Evolutionary conservation across 179 eudicot genomes (phyloP).

Genomic region (Sideroxylon spinosum): DNA sequence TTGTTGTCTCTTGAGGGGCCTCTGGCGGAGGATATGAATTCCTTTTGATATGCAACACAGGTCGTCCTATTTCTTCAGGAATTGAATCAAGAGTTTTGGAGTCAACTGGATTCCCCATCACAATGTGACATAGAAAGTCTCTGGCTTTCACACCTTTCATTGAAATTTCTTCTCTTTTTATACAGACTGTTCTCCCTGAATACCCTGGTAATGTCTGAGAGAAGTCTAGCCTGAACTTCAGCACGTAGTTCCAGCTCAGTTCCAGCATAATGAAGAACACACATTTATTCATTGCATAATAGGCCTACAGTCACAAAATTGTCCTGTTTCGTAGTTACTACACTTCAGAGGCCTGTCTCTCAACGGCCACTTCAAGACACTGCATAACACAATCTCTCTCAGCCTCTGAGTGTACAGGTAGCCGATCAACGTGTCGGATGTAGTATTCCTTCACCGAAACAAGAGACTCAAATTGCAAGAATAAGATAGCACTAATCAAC

Average conservation of each 20-base stretch:
- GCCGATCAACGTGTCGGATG: slow-evolving; percentile 82
- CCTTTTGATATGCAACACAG: slow-evolving; percentile 49
- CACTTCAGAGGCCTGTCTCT: slow-evolving; percentile 75
- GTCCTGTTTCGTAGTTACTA: background rate
- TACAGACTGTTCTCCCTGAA: slow-evolving; percentile 72
- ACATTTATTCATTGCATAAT: background rate
- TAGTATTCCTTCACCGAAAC: slow-evolving; percentile 60
- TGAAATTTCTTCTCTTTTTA: slow-evolving; percentile 70
- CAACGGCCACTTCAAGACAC: slow-evolving; percentile 89
- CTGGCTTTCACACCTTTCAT: slow-evolving; percentile 59
- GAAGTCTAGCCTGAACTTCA: slow-evolving; percentile 69
- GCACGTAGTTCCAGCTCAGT: slow-evolving; percentile 62
- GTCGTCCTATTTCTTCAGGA: slow-evolving; percentile 55
- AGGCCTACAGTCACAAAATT: background rate
- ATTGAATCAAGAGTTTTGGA: slow-evolving; percentile 48
- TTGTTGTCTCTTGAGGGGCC: slow-evolving; percentile 49
- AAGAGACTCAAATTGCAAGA: background rate
- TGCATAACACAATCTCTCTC: slow-evolving; percentile 71
- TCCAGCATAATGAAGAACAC: slow-evolving; percentile 40
- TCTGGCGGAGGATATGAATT: slow-evolving; percentile 31
- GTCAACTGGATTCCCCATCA: slow-evolving; percentile 64
- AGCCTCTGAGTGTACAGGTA: slow-evolving; percentile 68
- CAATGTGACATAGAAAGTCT: slow-evolving; percentile 70
- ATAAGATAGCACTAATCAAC: background rate
- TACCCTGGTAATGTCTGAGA: slow-evolving; percentile 71